phyloP scores from a whole-genome alignment of 2,329 filamentous ascomycete genomes.

The Leptodontidium sp. region DNA sequence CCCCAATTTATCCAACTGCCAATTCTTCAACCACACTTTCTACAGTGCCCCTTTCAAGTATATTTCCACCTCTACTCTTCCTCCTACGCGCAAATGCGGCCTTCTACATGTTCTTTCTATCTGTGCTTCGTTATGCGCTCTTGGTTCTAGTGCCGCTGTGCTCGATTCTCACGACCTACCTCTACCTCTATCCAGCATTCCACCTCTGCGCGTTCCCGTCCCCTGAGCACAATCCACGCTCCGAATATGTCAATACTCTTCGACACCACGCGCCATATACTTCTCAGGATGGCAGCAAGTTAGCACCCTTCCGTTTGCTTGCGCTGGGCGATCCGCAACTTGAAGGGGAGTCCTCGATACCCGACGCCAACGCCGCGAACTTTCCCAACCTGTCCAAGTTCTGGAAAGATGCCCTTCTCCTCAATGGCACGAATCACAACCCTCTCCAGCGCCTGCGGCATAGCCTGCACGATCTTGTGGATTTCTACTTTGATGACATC shows the following conservation, averaged over 20 bases:
- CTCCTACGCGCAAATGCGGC: constrained; percentile 34
- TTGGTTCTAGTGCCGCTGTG: constrained; percentile 70
- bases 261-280: constrained; percentile 37
- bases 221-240: constrained; percentile 38
- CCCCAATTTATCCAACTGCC: background rate
- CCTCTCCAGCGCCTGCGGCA: constrained; percentile 61
- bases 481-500: constrained; percentile 72
- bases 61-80: constrained; percentile 2
- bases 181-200: constrained; percentile 89
- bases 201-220: constrained; percentile 80
- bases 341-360: constrained; percentile 88
- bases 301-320: constrained; percentile 84
- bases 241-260: constrained; percentile 42
- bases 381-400: constrained; percentile 61
- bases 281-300: constrained; percentile 41
- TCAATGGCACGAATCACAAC: constrained; percentile 53
- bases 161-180: constrained; percentile 74
- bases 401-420: constrained; percentile 38
- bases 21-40: constrained; percentile 47
- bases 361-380: constrained; percentile 59
- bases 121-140: constrained; percentile 46
- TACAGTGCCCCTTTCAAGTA: background rate
- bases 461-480: constrained; percentile 65
- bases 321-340: constrained; percentile 92
- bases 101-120: constrained; percentile 47